A percentile compares a stretch with the other conserved stretches of the same genome.
These are phyloP conservation scores for Perkinsus chesapeaki DNA, from an alignment of 169 alveolate genomes.

Conservation along the genomic window DNA sequence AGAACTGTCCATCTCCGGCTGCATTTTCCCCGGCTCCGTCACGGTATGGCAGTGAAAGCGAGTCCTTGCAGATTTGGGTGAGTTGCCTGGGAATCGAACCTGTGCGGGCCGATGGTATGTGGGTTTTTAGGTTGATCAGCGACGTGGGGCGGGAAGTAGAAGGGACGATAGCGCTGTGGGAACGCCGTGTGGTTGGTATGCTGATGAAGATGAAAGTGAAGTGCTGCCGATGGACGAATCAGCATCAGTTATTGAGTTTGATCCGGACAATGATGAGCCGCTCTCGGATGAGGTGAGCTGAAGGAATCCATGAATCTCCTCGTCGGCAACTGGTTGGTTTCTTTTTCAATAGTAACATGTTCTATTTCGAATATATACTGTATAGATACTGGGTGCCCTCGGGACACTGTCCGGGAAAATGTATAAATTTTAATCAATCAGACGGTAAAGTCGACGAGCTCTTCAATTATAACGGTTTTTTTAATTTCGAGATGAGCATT, in stretches of 20 bases:
- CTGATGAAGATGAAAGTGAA: neutral
- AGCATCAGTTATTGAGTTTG: neutral
- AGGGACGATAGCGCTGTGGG: neutral
- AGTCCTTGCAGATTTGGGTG: neutral
- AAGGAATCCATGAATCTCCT: too few relatives aligned
- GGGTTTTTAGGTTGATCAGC: neutral
- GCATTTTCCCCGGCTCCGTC: neutral
- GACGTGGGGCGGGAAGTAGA: neutral
- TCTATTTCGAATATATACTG: too few relatives aligned
- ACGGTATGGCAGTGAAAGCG: neutral
- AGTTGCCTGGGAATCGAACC: neutral
- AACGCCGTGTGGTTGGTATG: neutral
- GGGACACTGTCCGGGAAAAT: too few relatives aligned
- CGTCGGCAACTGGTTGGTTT: too few relatives aligned
- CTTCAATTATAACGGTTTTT: too few relatives aligned
- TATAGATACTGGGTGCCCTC: too few relatives aligned
- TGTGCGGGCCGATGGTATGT: neutral
- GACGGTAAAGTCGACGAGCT: too few relatives aligned
- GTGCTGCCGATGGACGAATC: neutral
- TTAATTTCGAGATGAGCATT: too few relatives aligned
- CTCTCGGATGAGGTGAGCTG: neutral
- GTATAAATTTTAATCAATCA: too few relatives aligned
- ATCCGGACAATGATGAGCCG: neutral
- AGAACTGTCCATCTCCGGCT: neutral
- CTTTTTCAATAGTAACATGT: too few relatives aligned